Base-by-base conservation (phyloP, 2,329 filamentous ascomycete genomes). In the Colletotrichum camelliae region DNA sequence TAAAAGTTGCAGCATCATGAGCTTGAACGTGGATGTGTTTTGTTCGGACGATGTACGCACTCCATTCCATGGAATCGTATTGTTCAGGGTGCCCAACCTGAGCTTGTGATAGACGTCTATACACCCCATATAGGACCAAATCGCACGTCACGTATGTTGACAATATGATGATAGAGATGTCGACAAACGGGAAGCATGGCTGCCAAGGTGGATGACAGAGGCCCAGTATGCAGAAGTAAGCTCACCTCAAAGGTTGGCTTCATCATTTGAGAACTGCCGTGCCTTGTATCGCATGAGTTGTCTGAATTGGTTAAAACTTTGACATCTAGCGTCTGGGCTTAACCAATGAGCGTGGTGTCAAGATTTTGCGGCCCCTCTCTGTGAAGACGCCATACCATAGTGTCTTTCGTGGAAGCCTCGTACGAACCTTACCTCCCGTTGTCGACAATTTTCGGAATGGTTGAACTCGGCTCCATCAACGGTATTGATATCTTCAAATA, bases 101-200 rank as follows among this genome's bases (percentile, higher is more conserved):
- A 48, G 18, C 18, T 48, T 12, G 39, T 43, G 18, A 43, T 12
- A 43, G 18, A 43, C 8, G 39, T 0, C 18, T 43, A n/a, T 24
- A 21, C 2, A 52, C 0, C 18, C 43, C 21, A 52, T 9, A 24
- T 24, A 2, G 12, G 1, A 24, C 1, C 16, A 52, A 52, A 5
- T 13, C 43, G 0, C n/a, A 21, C n/a, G 0, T 21, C 39, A 43
- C 5, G 18, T 43, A 43, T 18, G 16, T 18, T 43, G 16, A 16
- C 10, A 18, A 4, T 43, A 43, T 8, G 8, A n/a, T 48, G 39
- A 48, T 48, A 48, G 39, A 48, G 0, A 48, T 48, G 39, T 18
- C 39, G 18, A 5, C 2, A 0, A 3, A 3, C n/a, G n/a, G 18
- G 0, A n/a, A 48, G 0, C 9, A 0, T 48, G 18, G 18, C 39